phyloP scores from a whole-genome alignment of 1,284 basidiomycete species.

The Malassezia brasiliensis region DNA sequence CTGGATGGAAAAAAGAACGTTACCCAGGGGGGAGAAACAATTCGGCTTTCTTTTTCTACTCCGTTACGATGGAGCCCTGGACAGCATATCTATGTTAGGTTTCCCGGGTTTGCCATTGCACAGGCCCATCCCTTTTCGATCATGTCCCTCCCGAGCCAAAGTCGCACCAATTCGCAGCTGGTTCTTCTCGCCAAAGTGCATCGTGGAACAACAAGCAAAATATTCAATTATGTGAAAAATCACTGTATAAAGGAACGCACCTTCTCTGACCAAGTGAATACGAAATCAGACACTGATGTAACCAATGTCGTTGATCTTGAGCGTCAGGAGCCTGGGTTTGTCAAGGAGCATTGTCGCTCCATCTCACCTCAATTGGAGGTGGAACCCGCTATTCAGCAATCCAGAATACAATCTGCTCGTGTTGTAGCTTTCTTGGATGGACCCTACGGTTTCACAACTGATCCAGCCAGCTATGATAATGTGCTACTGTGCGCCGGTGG shows the following conservation, averaged over 20 bases:
- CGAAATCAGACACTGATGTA: neutral
- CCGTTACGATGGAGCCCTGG: conserved; percentile 14
- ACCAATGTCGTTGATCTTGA: neutral
- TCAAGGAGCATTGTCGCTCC: neutral
- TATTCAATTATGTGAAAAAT: neutral
- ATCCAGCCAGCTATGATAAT: neutral
- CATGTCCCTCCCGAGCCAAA: conserved; percentile 4
- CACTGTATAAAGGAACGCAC: neutral
- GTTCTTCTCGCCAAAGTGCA: neutral
- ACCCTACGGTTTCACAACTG: neutral
- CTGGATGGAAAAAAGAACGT: neutral
- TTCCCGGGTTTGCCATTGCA: conserved; percentile 1
- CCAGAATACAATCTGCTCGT: neutral
- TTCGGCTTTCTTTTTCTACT: conserved; percentile 2
- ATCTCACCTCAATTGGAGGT: neutral
- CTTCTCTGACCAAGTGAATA: neutral
- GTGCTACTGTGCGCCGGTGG: neutral
- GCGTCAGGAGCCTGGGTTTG: too few relatives aligned
- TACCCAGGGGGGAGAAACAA: neutral
- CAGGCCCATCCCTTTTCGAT: conserved; percentile 14
- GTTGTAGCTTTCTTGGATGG: neutral
- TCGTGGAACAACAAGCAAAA: neutral
- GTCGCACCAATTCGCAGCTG: neutral
- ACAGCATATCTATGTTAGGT: conserved; percentile 15
- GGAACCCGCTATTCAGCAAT: neutral